A percentile compares a stretch with the other conserved stretches of the same genome.
Conservation (phyloP, 495 filamentous ascomycete genomes). For the Daldinia decipiens region DNA sequence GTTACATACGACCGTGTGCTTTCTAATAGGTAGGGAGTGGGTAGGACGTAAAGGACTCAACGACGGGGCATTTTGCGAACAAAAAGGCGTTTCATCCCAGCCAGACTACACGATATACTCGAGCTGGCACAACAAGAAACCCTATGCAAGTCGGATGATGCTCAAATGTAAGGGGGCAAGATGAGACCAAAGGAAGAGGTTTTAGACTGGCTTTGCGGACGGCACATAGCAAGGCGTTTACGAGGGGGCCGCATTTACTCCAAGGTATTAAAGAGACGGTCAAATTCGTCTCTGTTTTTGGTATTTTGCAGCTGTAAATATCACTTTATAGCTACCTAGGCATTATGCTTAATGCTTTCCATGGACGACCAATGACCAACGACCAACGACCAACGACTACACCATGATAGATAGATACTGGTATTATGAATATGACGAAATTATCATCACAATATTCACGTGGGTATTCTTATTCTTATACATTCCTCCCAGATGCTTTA, state of each 20-base stretch:
- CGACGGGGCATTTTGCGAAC: not conserved
- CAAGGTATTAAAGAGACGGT: constrained; percentile 1
- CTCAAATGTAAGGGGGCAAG: not conserved
- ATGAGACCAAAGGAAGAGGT: constrained; percentile 2
- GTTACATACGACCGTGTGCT: constrained; percentile 80
- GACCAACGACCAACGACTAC: not conserved
- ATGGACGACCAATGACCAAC: constrained; percentile 9
- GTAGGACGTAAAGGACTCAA: not conserved
- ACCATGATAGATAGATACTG: constrained; percentile 22
- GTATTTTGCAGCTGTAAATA: constrained; percentile 8
- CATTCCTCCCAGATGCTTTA: too few relatives aligned
- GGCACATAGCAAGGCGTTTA: constrained; percentile 38
- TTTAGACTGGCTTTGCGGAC: constrained; percentile 15
- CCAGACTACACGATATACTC: not conserved
- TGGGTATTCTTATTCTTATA: not conserved
- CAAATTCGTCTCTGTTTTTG: constrained; percentile 12
- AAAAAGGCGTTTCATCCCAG: not conserved
- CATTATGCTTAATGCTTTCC: constrained; percentile 3
- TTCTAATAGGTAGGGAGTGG: not conserved
- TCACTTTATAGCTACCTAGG: not conserved
- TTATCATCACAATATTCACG: not conserved
- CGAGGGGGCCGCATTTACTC: constrained; percentile 23
- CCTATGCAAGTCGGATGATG: not conserved
- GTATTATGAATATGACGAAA: constrained; percentile 21
- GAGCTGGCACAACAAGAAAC: not conserved